Evolutionary conservation across 1,284 basidiomycete species (phyloP), one percentile per base, ranked within the genome.

Genomic region (Thecaphora frezii): DNA sequence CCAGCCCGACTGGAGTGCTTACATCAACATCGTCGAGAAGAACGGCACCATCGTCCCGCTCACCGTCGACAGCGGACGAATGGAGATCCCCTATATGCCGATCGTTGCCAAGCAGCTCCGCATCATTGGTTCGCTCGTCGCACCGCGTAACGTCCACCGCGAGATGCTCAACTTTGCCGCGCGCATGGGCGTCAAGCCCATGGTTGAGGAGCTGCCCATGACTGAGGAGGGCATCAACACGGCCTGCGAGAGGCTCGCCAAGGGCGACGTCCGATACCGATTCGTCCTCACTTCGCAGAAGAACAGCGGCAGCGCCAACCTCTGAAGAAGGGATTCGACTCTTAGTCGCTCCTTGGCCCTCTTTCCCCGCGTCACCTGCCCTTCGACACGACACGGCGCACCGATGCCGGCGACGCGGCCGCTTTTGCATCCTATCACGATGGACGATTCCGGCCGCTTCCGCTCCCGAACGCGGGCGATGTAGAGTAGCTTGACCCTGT

Each of bases 201-300:
- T 72, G 26, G 65, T 74, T 60, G 74, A 77, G 54, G 61, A 67
- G 49, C 66, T 77, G 2, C 64, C 69, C 24, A 77, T 77, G 74
- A 72, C 64, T 43, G 63, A 69, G 47, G 66, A 74, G n/a, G 69
- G 67, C 24, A 48, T 77, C 54, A 75, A 75, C 56, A 13, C 41
- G 40, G 74, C 74, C 24, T 53, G 66, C 9, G 68, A 72, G 28
- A 52, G 74, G 5, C 59, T 75, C 30, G 56, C 70, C 38, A 70
- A 73, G 56, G 74, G 74, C 43, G 71, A 76, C 44, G 69, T 75
- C 1, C 59, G 71, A 28, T 75, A 72, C 59, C 58, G 74, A 19
- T 76, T 76, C 50, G 74, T 76, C 12, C 66, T 73, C 18, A 60
- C 67, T 40, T 64, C 58, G 33, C 54, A 60, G 45, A 66, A 51